A percentile compares a stretch with the other conserved stretches of the same genome.
phyloP scores from a whole-genome alignment of 2,329 filamentous ascomycete genomes.

The Stagonosporopsis rhizophila region DNA sequence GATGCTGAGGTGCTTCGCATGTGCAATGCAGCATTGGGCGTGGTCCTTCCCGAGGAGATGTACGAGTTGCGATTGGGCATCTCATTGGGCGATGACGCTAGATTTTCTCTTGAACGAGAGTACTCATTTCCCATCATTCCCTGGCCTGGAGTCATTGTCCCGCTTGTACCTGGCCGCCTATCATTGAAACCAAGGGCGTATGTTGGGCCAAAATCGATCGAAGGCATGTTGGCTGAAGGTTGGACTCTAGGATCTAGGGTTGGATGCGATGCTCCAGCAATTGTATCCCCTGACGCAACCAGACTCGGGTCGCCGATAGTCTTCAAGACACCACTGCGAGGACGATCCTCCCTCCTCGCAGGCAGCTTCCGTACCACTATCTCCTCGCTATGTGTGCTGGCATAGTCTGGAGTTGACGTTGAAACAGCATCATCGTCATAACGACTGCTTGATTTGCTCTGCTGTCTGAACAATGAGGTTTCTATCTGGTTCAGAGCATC shows the following conservation, averaged over 20 bases:
- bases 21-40: conserved; percentile 51
- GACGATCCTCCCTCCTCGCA: conserved; percentile 68
- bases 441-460: conserved; percentile 57
- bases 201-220: conserved; percentile 87
- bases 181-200: conserved; percentile 68
- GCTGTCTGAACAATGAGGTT: conserved; percentile 37
- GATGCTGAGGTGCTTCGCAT: conserved; percentile 48
- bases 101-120: conserved; percentile 45
- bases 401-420: conserved; percentile 78
- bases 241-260: conserved; percentile 6
- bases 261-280: conserved; percentile 6
- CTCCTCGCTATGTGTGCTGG: conserved; percentile 64
- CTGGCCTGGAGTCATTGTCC: conserved; percentile 54
- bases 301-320: conserved; percentile 69
- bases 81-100: conserved; percentile 37
- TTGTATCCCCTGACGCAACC: conserved; percentile 47
- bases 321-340: conserved; percentile 80
- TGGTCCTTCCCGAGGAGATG: conserved; percentile 41
- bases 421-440: conserved; percentile 70
- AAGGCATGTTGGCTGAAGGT: conserved; percentile 65
- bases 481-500: conserved; percentile 47
- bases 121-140: conserved; percentile 35
- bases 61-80: conserved; percentile 38
- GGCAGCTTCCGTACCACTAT: conserved; percentile 47
- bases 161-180: conserved; percentile 63